Conservation (phyloP, 768 basidiomycete species). For the Calocybe gangraenosa region DNA sequence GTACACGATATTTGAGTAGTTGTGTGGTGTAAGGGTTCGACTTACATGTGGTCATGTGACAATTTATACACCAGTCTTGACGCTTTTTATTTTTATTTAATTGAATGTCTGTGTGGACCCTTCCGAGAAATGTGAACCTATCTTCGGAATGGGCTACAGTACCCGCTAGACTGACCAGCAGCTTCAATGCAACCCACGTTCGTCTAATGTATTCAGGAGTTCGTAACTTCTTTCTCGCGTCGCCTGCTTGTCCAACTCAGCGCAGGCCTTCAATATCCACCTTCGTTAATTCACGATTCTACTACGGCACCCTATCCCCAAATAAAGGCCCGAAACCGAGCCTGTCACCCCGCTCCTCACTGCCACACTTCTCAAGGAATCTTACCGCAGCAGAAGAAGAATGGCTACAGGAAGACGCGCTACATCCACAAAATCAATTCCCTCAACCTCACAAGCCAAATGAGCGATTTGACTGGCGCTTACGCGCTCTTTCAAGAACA, state of each 20-base stretch:
- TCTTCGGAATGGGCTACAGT: constrained; percentile 11
- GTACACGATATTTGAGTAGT: too few species aligned
- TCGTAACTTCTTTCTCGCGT: constrained; percentile 16
- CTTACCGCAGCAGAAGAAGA: constrained; percentile 29
- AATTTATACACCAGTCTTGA: neutral
- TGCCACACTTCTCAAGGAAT: neutral
- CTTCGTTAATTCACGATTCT: too few species aligned
- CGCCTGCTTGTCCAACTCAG: constrained; percentile 14
- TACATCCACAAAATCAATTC: constrained; percentile 1
- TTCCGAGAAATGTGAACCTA: constrained; percentile 3
- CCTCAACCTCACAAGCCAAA: constrained; percentile 11
- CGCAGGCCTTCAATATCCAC: constrained; percentile 7
- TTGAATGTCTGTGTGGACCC: constrained; percentile 8
- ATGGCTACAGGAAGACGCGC: constrained; percentile 32
- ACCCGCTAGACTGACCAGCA: constrained; percentile 7
- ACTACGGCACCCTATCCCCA: neutral
- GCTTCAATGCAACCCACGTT: constrained; percentile 6
- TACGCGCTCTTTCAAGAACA: constrained; percentile 45
- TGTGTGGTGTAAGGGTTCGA: too few species aligned
- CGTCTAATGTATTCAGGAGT: constrained; percentile 13
- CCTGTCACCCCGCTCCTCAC: constrained; percentile 5
- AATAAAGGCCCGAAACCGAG: constrained; percentile 11
- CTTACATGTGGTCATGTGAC: constrained; percentile 2
- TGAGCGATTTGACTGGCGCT: constrained; percentile 60
- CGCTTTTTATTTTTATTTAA: neutral